Base-by-base conservation (phyloP, 2,329 filamentous ascomycete species). In the Pseudogymnoascus sp. region DNA sequence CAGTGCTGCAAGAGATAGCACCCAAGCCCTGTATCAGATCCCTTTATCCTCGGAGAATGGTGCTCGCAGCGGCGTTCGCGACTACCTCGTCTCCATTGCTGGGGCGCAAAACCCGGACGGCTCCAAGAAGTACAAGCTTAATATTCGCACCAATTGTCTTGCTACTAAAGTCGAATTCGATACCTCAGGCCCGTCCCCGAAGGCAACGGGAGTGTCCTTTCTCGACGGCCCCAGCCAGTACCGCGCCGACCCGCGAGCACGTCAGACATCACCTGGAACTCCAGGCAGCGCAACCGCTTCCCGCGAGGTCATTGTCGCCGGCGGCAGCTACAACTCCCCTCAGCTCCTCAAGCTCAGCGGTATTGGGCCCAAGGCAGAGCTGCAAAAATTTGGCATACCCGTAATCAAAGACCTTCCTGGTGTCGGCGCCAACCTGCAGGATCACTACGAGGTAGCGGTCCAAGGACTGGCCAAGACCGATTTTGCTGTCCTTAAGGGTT, bases 341-440 rank as follows among this genome's bases (percentile, higher is more conserved):
- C 79, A 83, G 63, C 69, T 82, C 6, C 72, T 83, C 6, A 79
- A 81, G 72, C 73, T 80, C 3, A 80, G 77, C 41, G 80, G 80
- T 1, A 62, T 76, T 35, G 80, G 80, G 0, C 78, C 78, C 0
- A 68, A 70, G 1, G 65, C 62, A 0, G 74, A 79, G 43, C 71
- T 82, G 1, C 63, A 72, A 14, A 68, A 70, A 57, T 71, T 73
- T 36, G 66, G 66, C 6, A 76, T 78, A 61, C 71, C 75, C 2
- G 75, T 84, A 9, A 63, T 84, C 35, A 71, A 72, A 2, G 77
- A 86, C 65, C 74, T 82, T 0, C 83, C 82, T 0, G 83, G 82
- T 36, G 83, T 87, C 2, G 84, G 84, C 12, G 77, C 73, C 7
- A 86, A 86, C 70, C 73, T 87, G 9, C 77, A 83, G 69, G 83